Evolutionary conservation across 2,329 filamentous ascomycete species (phyloP), one percentile per base, ranked within the genome.

Genomic region (Ceratocystis lukuohia): DNA sequence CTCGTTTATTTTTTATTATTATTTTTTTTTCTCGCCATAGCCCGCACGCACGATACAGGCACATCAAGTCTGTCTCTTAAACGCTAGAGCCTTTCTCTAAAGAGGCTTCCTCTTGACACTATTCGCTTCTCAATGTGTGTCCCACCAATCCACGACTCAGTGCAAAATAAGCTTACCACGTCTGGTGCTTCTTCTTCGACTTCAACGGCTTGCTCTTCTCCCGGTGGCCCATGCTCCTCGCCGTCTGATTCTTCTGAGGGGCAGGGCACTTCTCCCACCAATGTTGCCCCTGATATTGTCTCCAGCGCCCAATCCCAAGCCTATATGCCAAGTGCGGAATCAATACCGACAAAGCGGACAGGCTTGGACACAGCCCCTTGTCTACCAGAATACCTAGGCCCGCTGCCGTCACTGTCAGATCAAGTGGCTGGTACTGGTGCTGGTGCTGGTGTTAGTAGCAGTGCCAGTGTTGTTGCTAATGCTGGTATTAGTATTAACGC

Each of bases 51-150:
- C 8, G 25, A 20, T 15, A 25, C 20, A 53, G 48, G 25, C 48
- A 53, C 25, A 12, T 5, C 20, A n/a, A 10, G 3, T 12, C 25
- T 53, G 3, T 12, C 25, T 53, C 15, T n/a, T 10, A 20, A 22
- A 59, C 53, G 33, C 22, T 17, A 10, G 3, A 28, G 20, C 8
- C 44, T n/a, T 30, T 62, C 30, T 22, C 15, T n/a, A 22, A n/a
- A 22, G 37, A 63, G 41, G 22, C 30, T 10, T 7, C 1, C 44
- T 46, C 30, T 63, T 30, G 61, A 48, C 17, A 50, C 15, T 20
- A 12, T 25, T 50, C 28, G 44, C 41, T 50, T 61, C 57, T 50
- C 56, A 65, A 65, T 65, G 64, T 65, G 64, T 65, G 64, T 65
- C 64, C 46, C 64, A 56, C 44, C 64, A 65, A 61, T 30, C 3